Percentiles rank a stretch among this genome's conserved stretches.
Evolutionary conservation across 2,329 filamentous ascomycete genomes (phyloP).

Genomic region (Verticillium isaacii): DNA sequence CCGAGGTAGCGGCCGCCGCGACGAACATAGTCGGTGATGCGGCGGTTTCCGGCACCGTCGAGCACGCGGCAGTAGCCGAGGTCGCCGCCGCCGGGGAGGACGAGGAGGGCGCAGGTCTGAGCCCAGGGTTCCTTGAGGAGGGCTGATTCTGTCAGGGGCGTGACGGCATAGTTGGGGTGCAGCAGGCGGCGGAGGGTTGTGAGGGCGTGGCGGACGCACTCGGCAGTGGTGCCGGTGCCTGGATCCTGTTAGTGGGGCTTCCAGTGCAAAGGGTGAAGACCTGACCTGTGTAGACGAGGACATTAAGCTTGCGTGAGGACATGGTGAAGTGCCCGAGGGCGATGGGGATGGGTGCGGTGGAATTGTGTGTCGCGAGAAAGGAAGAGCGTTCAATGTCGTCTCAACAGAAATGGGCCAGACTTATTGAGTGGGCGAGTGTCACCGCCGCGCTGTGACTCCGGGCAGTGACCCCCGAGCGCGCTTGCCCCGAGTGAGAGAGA

Average conservation of each 20-base stretch:
- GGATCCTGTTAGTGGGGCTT: constrained; percentile 2
- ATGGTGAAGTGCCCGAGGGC: constrained; percentile 34
- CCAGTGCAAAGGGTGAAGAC: constrained; percentile 11
- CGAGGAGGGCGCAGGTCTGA: constrained; percentile 78
- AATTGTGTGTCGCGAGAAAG: neutral
- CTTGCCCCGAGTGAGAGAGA: neutral
- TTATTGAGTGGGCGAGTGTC: neutral
- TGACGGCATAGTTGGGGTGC: constrained; percentile 88
- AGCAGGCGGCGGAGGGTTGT: constrained; percentile 82
- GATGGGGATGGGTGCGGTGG: neutral
- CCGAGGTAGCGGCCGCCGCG: constrained; percentile 82
- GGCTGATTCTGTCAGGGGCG: constrained; percentile 71
- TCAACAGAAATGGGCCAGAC: neutral
- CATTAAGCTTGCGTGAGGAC: constrained; percentile 71
- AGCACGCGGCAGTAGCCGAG: constrained; percentile 83
- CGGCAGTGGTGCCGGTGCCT: constrained; percentile 81
- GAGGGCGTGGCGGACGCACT: constrained; percentile 86
- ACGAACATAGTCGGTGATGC: constrained; percentile 80
- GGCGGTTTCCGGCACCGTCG: constrained; percentile 81
- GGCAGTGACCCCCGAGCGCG: neutral
- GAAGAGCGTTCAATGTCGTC: neutral
- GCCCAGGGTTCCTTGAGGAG: constrained; percentile 91
- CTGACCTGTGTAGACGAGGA: constrained; percentile 86
- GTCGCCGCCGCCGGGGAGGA: constrained; percentile 93
- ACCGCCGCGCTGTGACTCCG: neutral